Percentiles rank a stretch among this genome's conserved stretches.
Evolutionary conservation across 2,329 filamentous ascomycete genomes (phyloP).

Genomic region (Cladophialophora immunda): DNA sequence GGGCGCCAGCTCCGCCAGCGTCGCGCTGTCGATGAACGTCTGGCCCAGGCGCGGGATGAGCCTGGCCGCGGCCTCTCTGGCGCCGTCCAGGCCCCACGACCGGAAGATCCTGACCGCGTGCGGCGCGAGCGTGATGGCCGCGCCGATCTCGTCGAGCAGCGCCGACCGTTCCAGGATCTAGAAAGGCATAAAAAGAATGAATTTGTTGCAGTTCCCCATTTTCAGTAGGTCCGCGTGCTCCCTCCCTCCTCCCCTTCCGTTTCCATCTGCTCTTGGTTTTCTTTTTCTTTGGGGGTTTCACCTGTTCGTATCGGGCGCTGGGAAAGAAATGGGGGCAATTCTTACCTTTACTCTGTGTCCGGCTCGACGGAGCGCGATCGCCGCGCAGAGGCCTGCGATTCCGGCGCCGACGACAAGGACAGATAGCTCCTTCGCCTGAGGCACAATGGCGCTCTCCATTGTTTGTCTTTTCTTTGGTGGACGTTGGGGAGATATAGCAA

Average conservation of each 20-base stretch:
- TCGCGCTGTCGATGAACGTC: constrained; percentile 15
- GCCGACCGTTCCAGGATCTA: constrained; percentile 14
- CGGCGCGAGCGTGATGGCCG: constrained; percentile 15
- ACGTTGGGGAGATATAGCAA: no score
- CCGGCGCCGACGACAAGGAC: constrained; percentile 1
- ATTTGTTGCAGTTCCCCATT: no score
- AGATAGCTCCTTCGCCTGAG: neutral
- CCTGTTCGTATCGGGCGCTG: no score
- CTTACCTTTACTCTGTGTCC: constrained; percentile 15
- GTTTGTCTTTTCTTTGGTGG: neutral
- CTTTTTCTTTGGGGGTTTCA: no score
- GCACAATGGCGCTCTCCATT: neutral
- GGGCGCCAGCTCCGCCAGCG: neutral
- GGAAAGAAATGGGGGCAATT: neutral
- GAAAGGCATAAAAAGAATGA: neutral
- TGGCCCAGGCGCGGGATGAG: constrained; percentile 11
- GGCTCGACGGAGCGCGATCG: constrained; percentile 9
- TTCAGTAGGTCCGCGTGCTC: no score
- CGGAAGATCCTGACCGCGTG: constrained; percentile 13
- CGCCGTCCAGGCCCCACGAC: constrained; percentile 6
- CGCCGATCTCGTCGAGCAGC: constrained; percentile 1
- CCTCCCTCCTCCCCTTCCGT: neutral
- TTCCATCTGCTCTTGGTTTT: neutral
- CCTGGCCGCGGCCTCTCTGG: neutral
- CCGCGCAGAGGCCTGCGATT: constrained; percentile 14